These are phyloP conservation scores for Hortiboletus flavorubellus DNA, from an alignment of 768 basidiomycete species.

Conservation along the genomic window DNA sequence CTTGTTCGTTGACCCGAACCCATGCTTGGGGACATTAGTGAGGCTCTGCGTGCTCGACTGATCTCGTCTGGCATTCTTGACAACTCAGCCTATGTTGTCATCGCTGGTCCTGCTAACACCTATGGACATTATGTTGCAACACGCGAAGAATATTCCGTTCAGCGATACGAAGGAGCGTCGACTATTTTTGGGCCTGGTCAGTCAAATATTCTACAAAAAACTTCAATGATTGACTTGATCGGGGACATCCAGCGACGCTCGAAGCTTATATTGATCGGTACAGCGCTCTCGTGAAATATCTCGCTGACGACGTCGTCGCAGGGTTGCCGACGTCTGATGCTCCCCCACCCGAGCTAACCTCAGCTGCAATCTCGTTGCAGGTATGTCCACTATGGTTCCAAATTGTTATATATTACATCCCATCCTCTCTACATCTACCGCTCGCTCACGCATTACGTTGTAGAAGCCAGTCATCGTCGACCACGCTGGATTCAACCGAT, in stretches of 20 bases:
- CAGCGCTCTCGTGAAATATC: slow-evolving; percentile 58
- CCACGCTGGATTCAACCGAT: slow-evolving; percentile 49
- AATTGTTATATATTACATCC: neutral
- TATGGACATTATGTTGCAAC: slow-evolving; percentile 76
- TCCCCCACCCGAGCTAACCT: slow-evolving; percentile 60
- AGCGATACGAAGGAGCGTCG: slow-evolving; percentile 80
- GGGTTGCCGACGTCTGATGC: slow-evolving; percentile 58
- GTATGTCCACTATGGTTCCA: slow-evolving; percentile 27
- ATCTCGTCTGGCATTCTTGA: slow-evolving; percentile 63
- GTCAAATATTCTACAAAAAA: slow-evolving; percentile 21
- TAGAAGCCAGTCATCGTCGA: slow-evolving; percentile 66
- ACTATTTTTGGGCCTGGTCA: slow-evolving; percentile 73
- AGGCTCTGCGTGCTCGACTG: slow-evolving; percentile 62
- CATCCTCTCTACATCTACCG: neutral
- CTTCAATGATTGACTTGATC: neutral
- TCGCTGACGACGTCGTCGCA: slow-evolving; percentile 44
- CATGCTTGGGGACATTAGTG: slow-evolving; percentile 36
- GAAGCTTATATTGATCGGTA: slow-evolving; percentile 81
- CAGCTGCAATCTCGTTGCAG: slow-evolving; percentile 65
- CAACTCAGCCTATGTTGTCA: slow-evolving; percentile 67
- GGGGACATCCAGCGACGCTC: slow-evolving; percentile 51
- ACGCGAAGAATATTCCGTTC: slow-evolving; percentile 67
- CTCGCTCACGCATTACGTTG: neutral
- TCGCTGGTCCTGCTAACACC: slow-evolving; percentile 80
- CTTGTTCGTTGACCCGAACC: neutral